These are phyloP conservation scores for Pythium volutum DNA, from an alignment of 352 stramenopile genomes.

Conservation along the genomic window DNA sequence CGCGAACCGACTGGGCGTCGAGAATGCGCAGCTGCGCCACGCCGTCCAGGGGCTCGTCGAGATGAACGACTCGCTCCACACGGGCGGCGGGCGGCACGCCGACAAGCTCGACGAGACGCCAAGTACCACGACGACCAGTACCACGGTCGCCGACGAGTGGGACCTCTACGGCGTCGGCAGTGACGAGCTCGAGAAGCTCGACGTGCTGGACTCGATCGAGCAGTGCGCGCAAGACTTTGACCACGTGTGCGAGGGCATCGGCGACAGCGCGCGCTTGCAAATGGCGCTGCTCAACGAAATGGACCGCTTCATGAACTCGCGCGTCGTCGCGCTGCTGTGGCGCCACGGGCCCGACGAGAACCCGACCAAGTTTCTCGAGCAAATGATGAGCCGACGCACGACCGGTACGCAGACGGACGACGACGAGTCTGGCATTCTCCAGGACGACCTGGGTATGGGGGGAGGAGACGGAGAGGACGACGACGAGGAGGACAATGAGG, in stretches of 20 bases:
- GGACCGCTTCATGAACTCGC: conserved; percentile 71
- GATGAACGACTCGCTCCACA: conserved; percentile 17
- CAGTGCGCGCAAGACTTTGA: conserved; percentile 57
- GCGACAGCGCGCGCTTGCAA: conserved; percentile 37
- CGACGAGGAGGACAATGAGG: too few relatives aligned
- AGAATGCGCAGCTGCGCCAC: conserved; percentile 49
- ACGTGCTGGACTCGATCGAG: conserved; percentile 49
- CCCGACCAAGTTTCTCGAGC: conserved; percentile 47
- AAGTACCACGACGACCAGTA: conserved; percentile 6
- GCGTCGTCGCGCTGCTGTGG: conserved; percentile 61
- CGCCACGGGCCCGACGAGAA: conserved; percentile 54
- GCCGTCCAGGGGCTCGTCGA: conserved; percentile 41
- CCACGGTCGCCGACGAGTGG: conserved; percentile 40
- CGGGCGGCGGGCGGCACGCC: neutral
- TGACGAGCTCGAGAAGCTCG: conserved; percentile 37
- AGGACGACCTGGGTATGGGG: conserved; percentile 10
- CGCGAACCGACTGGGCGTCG: conserved; percentile 41
- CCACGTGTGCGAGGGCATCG: conserved; percentile 46
- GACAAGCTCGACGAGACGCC: conserved; percentile 25
- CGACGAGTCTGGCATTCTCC: conserved; percentile 13
- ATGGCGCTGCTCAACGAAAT: conserved; percentile 47
- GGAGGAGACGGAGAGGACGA: conserved; percentile 18
- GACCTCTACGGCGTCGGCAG: conserved; percentile 42
- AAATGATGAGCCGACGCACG: conserved; percentile 46
- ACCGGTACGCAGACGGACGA: conserved; percentile 41